Percentiles rank a stretch among this genome's conserved stretches.
Conservation (phyloP, 1,284 basidiomycete genomes). For the Caloboletus firmus region DNA sequence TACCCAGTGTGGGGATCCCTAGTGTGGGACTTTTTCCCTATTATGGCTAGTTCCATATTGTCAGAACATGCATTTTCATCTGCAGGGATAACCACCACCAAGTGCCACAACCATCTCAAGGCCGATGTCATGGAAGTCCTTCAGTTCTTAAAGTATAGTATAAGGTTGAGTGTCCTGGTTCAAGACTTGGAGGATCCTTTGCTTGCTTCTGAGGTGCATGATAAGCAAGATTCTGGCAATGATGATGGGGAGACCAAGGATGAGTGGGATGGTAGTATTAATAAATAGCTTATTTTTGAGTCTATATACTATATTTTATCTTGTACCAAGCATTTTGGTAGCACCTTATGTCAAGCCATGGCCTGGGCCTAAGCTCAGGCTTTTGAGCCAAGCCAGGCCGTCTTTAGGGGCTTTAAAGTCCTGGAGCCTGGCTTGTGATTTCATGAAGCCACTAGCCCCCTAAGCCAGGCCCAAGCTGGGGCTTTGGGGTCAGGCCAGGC, state of each 20-base stretch:
- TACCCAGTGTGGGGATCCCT: conserved; percentile 6
- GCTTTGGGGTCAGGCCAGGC: neutral
- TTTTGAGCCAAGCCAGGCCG: neutral
- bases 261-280: conserved; percentile 3
- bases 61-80: conserved; percentile 13
- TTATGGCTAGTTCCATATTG: conserved; percentile 42
- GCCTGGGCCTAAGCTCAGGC: conserved; percentile 1
- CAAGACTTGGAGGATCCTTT: neutral
- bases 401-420: conserved; percentile 4
- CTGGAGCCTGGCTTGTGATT: neutral
- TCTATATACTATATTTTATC: neutral
- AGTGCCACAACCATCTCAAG: conserved; percentile 21
- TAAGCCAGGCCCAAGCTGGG: neutral
- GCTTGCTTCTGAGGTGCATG: neutral
- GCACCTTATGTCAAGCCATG: neutral
- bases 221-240: neutral
- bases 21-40: conserved; percentile 31
- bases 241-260: conserved; percentile 1
- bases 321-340: neutral
- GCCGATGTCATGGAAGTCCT: conserved; percentile 31
- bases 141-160: conserved; percentile 12
- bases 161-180: neutral
- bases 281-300: neutral
- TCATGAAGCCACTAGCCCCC: neutral
- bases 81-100: conserved; percentile 38